Percentiles rank a stretch among this genome's conserved stretches.
phyloP scores from a whole-genome alignment of 306 rosid genomes.

The Vicia villosa region DNA sequence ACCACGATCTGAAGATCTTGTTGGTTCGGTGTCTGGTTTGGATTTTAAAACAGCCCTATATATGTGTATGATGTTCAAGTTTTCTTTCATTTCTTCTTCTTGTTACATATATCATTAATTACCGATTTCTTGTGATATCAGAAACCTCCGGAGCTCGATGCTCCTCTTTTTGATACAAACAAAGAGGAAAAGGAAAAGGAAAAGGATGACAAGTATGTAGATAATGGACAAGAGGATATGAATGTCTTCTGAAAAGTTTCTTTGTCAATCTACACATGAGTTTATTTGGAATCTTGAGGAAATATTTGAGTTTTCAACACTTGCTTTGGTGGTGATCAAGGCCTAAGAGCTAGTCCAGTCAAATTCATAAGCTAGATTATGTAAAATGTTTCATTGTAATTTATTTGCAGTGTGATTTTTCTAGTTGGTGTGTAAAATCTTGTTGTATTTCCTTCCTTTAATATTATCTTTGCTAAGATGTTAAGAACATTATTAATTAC shows the following conservation, averaged over 20 bases:
- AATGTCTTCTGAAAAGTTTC: constrained; percentile 58
- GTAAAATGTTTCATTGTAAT: constrained; percentile 21
- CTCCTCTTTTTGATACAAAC: constrained; percentile 53
- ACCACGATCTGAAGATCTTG: neutral
- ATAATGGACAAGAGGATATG: constrained; percentile 55
- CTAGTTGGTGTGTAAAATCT: constrained; percentile 14
- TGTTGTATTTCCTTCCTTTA: neutral
- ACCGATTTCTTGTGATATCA: constrained; percentile 29
- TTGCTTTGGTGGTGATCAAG: constrained; percentile 15
- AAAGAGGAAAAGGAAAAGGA: constrained; percentile 55
- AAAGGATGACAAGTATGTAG: constrained; percentile 43
- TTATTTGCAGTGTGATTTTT: constrained; percentile 30
- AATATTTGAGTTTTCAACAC: neutral
- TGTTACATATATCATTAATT: constrained; percentile 6
- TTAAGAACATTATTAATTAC: neutral
- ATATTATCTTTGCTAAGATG: neutral
- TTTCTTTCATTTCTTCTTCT: neutral
- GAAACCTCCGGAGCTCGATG: constrained; percentile 80
- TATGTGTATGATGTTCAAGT: neutral
- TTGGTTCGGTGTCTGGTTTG: neutral
- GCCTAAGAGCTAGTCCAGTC: neutral
- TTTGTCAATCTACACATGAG: neutral
- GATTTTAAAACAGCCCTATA: neutral
- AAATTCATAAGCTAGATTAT: constrained; percentile 2
- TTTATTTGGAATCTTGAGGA: constrained; percentile 1